These are phyloP conservation scores for Penicillium herquei DNA, from an alignment of 495 filamentous ascomycete genomes.

Conservation along the genomic window DNA sequence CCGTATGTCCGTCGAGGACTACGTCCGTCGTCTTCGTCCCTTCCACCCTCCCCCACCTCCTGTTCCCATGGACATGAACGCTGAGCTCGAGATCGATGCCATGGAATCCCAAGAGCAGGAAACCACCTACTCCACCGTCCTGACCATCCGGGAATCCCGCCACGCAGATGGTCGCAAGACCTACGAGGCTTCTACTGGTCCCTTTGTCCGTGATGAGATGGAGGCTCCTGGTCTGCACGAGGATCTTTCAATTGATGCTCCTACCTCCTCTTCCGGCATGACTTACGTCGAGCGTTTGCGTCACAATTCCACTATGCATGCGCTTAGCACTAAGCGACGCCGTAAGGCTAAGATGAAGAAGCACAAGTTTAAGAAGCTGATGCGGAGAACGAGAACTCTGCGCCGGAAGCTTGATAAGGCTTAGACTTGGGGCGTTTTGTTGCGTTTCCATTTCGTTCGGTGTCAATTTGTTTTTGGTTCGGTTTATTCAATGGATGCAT, in stretches of 20 bases:
- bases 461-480: conserved; percentile 1
- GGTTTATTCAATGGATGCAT: conserved; percentile 25
- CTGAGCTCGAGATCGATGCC: conserved; percentile 12
- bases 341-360: conserved; percentile 99
- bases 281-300: conserved; percentile 43
- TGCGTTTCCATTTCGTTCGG: conserved; percentile 5
- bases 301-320: conserved; percentile 46
- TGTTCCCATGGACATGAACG: conserved; percentile 44
- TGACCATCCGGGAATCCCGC: conserved; percentile 78
- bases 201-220: conserved; percentile 39
- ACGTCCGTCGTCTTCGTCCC: conserved; percentile 62
- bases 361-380: conserved; percentile 99
- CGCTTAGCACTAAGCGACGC: conserved; percentile 84
- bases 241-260: conserved; percentile 35
- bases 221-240: conserved; percentile 30
- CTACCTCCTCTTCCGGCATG: conserved; percentile 26
- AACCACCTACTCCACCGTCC: conserved; percentile 68
- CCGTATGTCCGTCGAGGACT: conserved; percentile 50
- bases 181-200: conserved; percentile 50
- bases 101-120: conserved; percentile 30
- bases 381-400: conserved; percentile 85
- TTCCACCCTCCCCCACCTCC: conserved; percentile 79
- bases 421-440: conserved; percentile 21
- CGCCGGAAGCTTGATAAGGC: conserved; percentile 78
- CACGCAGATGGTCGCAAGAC: conserved; percentile 66